A percentile compares a stretch with the other conserved stretches of the same genome.
phyloP scores from a whole-genome alignment of 257 asterid species.

The Solanum pennellii region DNA sequence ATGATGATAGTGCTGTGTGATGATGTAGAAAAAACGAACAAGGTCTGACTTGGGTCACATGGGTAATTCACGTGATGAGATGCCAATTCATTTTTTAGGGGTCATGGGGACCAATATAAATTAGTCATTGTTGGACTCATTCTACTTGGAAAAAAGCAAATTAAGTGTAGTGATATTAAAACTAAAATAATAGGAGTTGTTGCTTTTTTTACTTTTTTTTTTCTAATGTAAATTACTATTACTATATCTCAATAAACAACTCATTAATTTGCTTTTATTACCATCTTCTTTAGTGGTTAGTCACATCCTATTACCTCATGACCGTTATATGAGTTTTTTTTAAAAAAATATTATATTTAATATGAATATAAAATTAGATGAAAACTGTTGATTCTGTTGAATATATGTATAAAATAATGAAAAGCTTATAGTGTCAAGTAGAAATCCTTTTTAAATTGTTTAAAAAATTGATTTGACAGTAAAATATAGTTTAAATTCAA shows the following conservation, averaged over 20 bases:
- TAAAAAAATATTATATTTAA: not conserved
- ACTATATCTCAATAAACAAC: not conserved
- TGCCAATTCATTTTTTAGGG: conserved; percentile 11
- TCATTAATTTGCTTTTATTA: not conserved
- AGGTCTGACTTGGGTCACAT: conserved; percentile 36
- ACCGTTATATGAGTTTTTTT: too few species aligned
- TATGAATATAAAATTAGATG: not conserved
- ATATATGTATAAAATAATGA: not conserved
- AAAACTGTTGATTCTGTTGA: not conserved
- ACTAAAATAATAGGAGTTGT: not conserved
- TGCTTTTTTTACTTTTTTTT: not conserved
- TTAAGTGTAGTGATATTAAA: not conserved
- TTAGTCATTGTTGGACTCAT: conserved; percentile 12
- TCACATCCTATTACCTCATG: not conserved
- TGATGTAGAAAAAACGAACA: not conserved
- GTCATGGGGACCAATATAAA: not conserved
- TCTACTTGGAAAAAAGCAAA: conserved; percentile 6
- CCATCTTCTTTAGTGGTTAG: not conserved
- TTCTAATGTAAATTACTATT: not conserved
- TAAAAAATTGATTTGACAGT: not conserved
- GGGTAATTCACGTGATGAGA: conserved; percentile 58
- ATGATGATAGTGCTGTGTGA: conserved; percentile 30
- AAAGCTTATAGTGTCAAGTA: not conserved
- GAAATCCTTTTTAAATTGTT: not conserved
- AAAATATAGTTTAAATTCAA: not conserved